These are phyloP conservation scores for Aspergillus cavernicola DNA, from an alignment of 495 filamentous ascomycete species.

Conservation along the genomic window DNA sequence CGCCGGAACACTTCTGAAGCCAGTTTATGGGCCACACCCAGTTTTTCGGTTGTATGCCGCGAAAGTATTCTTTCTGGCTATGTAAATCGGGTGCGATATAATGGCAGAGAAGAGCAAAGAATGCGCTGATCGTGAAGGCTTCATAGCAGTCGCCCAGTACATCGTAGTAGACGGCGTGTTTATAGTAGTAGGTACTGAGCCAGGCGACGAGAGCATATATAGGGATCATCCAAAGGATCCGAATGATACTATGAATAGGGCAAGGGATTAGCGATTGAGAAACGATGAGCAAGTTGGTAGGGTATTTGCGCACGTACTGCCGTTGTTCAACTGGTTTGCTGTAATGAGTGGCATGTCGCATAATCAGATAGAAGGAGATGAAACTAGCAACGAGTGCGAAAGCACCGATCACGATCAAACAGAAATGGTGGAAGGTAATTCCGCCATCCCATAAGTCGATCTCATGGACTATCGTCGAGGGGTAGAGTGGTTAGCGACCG, in stretches of 20 bases:
- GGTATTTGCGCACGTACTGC: slow-evolving; percentile 57
- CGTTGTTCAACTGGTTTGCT: slow-evolving; percentile 77
- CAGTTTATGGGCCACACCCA: slow-evolving; percentile 72
- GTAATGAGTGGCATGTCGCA: slow-evolving; percentile 78
- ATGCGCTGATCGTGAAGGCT: slow-evolving; percentile 85
- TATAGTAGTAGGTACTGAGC: slow-evolving; percentile 72
- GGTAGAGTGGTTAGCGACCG: background rate
- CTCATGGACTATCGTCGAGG: slow-evolving; percentile 33
- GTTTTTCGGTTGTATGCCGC: slow-evolving; percentile 58
- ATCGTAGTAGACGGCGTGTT: slow-evolving; percentile 77
- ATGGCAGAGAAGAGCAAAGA: slow-evolving; percentile 84
- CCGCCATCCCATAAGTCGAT: slow-evolving; percentile 45
- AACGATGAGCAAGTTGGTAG: slow-evolving; percentile 16
- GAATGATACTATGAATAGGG: slow-evolving; percentile 68
- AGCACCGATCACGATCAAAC: slow-evolving; percentile 44
- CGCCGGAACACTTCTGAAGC: slow-evolving; percentile 65
- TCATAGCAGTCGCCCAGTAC: slow-evolving; percentile 86
- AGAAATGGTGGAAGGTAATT: slow-evolving; percentile 46
- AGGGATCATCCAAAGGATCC: slow-evolving; percentile 88
- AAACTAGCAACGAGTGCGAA: slow-evolving; percentile 43
- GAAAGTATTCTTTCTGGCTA: slow-evolving; percentile 85
- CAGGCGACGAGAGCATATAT: slow-evolving; percentile 78
- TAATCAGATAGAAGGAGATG: slow-evolving; percentile 55
- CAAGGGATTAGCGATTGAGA: slow-evolving; percentile 3
- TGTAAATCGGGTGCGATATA: slow-evolving; percentile 79